Evolutionary conservation across 2,329 filamentous ascomycete genomes (phyloP), one percentile per base, ranked within the genome.

Genomic region (Pseudopithomyces maydicus): DNA sequence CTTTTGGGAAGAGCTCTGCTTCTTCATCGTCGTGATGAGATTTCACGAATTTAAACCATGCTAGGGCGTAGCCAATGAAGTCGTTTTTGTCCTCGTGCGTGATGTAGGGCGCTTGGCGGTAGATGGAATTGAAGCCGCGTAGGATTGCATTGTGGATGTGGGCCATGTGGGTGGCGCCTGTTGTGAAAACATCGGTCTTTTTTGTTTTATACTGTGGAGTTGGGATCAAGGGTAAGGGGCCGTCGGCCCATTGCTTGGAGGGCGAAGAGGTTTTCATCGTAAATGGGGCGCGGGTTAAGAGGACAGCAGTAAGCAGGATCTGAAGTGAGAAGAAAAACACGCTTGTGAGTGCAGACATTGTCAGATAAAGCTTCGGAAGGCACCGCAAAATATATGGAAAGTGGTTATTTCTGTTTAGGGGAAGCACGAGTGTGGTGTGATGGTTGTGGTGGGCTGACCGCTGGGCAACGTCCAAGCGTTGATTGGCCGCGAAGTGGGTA

Each of bases 141-240:
- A 79, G 60, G 38, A 78, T 73, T 0, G 74, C 64, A 42, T 79
- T 79, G 63, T 79, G 77, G 11, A 78, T 67, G 36, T 75, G 66
- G 7, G 74, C 69, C 76, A 76, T 74, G 45, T 75, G 70, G 15
- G 71, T 69, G 32, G 73, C 70, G n/a, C 72, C 72, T 6, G 57
- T 62, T 6, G 72, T 75, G 56, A 71, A 74, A 6, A 71, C 68
- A 44, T 74, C 71, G 12, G 64, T 64, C 68, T 71, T 73, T 33
- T 73, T 71, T 8, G 70, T 73, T 23, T 53, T 64, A 61, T 66
- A 72, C 36, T 69, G 64, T 17, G 72, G 70, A 12, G 72, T 75
- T 17, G 32, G 51, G 1, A 75, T 56, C 26, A 75, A 49, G 22
- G 63, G 52, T 41, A 62, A 68, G 1, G 73, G 73, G 2, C 60